Evolutionary conservation across 2,329 filamentous ascomycete genomes (phyloP).

Genomic region (Pseudogymnoascus sp.): DNA sequence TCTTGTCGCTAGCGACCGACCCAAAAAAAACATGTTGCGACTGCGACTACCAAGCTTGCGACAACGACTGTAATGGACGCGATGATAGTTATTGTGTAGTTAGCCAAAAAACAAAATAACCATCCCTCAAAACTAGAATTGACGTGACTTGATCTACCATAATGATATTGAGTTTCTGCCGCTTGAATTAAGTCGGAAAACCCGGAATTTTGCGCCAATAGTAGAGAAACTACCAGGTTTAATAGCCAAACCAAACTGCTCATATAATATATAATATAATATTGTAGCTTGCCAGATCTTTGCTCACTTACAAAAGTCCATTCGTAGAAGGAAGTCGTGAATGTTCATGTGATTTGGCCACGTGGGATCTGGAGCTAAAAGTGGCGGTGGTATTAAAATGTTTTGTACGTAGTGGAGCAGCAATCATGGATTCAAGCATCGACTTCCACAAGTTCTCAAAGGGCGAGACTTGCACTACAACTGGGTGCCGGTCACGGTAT

Average conservation of each 20-base stretch:
- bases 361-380: neutral
- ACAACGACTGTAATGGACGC: neutral
- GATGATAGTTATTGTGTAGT: neutral
- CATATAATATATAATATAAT: neutral
- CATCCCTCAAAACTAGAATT: neutral
- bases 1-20: neutral
- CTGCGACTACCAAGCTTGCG: neutral
- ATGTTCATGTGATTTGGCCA: constrained; percentile 1
- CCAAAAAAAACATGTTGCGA: neutral
- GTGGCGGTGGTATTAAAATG: neutral
- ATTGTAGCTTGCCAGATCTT: neutral
- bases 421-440: constrained; percentile 23
- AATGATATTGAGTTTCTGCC: neutral
- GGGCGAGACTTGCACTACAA: constrained; percentile 43
- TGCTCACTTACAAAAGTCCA: neutral
- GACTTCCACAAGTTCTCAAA: constrained; percentile 31
- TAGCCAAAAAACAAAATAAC: neutral
- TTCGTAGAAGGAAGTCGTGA: neutral
- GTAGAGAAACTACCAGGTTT: neutral
- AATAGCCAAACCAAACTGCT: neutral
- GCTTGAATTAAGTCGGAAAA: neutral
- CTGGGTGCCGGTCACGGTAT: constrained; percentile 51
- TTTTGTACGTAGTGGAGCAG: neutral
- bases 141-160: neutral
- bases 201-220: neutral